Base-by-base conservation (phyloP, 345 rosid genomes). In the Heritiera fomes region DNA sequence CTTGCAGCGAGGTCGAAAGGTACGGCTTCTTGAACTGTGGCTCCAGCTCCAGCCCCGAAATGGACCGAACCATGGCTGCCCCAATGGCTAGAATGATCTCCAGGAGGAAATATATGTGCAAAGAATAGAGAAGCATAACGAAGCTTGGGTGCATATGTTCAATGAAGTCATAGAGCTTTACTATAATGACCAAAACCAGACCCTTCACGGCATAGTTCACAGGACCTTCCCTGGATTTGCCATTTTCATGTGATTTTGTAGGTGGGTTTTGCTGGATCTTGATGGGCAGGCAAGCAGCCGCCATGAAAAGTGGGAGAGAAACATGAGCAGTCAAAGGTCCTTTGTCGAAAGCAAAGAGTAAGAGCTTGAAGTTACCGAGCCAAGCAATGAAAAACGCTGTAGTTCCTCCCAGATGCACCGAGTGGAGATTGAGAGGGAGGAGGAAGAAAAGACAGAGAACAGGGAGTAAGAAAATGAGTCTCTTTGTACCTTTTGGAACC, bases 1-100 rank as follows among this genome's bases (percentile, higher is more conserved):
- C 95, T 8, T 91, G 98, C 0, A 93, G 84, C 0, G 98, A 92
- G 1, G 98, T 86, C 0, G 94, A 78, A 12, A 93, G 83, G 77
- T 78, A 87, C 0, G 95, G 95, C 75, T 88, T 77, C 49, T 90
- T 71, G 86, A 91, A 89, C 78, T 84, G 91, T 9, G 87, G 89
- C 81, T 90, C 92, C 0, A 90, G 86, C 83, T 85, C 85, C 0
- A 86, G 47, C 11, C 86, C 75, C 0, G 80, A 38, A 23, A 77
- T 3, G 78, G 84, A 75, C 47, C 81, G 87, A 80, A 84, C 92
- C 76, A 81, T 1, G 69, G 84, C 75, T 13, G 87, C 90, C 3
- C 63, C 61, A 17, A 71, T 17, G 34, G 88, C 90, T 12, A 89
- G 83, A 40, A 75, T 60, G 76, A 89, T 70, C 56, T 91, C 94